Conservation (phyloP, 805 yeast species). For the Ogataea haglerorum region DNA sequence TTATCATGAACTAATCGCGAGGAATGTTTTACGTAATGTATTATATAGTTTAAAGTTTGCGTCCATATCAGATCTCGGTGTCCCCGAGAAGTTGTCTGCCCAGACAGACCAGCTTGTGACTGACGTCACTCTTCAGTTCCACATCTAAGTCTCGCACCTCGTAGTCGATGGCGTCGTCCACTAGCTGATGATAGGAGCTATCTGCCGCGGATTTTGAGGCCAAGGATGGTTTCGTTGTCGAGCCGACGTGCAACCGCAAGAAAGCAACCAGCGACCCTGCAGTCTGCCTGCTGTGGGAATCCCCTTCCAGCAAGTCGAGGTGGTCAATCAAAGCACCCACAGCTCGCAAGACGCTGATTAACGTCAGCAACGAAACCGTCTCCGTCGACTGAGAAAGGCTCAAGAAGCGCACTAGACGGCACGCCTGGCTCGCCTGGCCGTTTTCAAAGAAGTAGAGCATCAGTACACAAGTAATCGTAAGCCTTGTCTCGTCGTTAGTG, state of each 20-base stretch:
- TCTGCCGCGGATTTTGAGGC: not conserved
- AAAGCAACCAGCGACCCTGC: slow-evolving; percentile 24
- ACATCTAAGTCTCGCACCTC: slow-evolving; percentile 26
- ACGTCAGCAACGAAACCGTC: slow-evolving; percentile 29
- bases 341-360: slow-evolving; percentile 27
- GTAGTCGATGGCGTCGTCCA: slow-evolving; percentile 14
- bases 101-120: slow-evolving; percentile 28
- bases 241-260: slow-evolving; percentile 25
- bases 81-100: slow-evolving; percentile 32
- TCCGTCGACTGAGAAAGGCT: slow-evolving; percentile 16
- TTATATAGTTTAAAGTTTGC: not conserved
- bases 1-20: not conserved
- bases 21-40: not conserved
- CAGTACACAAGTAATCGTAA: slow-evolving; percentile 30
- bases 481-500: slow-evolving; percentile 29
- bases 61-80: not conserved
- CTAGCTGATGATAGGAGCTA: slow-evolving; percentile 1
- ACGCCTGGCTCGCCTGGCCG: slow-evolving; percentile 21
- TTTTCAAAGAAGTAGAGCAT: slow-evolving; percentile 28
- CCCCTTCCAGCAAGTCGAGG: slow-evolving; percentile 10
- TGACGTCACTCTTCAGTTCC: slow-evolving; percentile 30
- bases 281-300: slow-evolving; percentile 12
- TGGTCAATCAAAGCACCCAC: slow-evolving; percentile 21
- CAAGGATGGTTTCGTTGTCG: not conserved
- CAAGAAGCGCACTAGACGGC: slow-evolving; percentile 26